Base-by-base conservation (phyloP, 208 protist species). In the Crithidia mellificae region DNA sequence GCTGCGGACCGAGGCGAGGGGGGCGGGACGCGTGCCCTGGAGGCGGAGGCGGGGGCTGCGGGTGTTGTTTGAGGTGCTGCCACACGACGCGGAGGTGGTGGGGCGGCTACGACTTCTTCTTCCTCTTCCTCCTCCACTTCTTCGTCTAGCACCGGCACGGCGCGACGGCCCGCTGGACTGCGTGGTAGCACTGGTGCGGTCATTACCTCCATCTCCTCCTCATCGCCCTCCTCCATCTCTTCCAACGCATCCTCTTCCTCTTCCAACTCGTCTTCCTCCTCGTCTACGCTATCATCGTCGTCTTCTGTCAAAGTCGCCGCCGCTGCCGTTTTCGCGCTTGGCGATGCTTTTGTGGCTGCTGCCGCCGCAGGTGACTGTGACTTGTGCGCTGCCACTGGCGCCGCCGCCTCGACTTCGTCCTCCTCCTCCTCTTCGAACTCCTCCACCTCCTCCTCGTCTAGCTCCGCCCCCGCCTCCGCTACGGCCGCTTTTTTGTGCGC, bases 191-290 rank as follows among this genome's bases (percentile, higher is more conserved):
- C 47, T 20, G 53, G 65, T 9, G 65, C 47, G 19, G 24, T 53
- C 39, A 58, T 39, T 29, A 47, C 54, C 34, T 62, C 55, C 55
- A 50, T 9, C 4, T 63, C 43, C 5, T 62, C 53, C 15, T 69
- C 63, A 9, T 71, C 65, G 1, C 54, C 63, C 7, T 59, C 63
- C 14, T 50, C 50, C 8, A 54, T 14, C 15, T 34, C 39, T 25
- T 43, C 53, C 38, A 36, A 25, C 20, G 59, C 53, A 2, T 67
- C 44, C n/a, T n/a, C n/a, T n/a, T n/a, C n/a, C n/a, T 44, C 63
- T 30, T 66, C 62, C 6, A 63, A 41, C n/a, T 80, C 67, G 4
- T 80, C 67, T 34, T 67, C 55, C 50, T 71, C 57, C 43, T 72
- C 61, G 46, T 72, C 57, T 17, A 49, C 53, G 9, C 8, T 46